A percentile compares a stretch with the other conserved stretches of the same genome.
phyloP scores from a whole-genome alignment of 2,329 filamentous ascomycete genomes.

The Karstenula rhodostoma region DNA sequence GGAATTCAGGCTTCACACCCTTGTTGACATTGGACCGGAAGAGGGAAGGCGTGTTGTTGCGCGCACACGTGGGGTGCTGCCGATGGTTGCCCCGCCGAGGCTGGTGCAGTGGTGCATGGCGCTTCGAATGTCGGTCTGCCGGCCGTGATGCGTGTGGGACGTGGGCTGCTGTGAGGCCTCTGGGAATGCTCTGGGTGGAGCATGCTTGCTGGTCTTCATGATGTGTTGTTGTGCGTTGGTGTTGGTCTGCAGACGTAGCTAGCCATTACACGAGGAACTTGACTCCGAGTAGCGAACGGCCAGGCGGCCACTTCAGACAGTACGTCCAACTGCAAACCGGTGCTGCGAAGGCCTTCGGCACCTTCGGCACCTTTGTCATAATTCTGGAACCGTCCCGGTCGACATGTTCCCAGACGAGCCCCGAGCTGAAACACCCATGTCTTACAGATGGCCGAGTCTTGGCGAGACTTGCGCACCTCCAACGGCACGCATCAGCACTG shows the following conservation, averaged over 20 bases:
- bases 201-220: background rate
- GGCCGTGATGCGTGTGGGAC: background rate
- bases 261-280: background rate
- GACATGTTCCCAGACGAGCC: background rate
- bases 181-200: background rate
- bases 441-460: conserved; percentile 11
- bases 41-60: background rate
- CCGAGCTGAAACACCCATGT: conserved; percentile 8
- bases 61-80: conserved; percentile 21
- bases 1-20: conserved; percentile 16
- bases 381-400: background rate
- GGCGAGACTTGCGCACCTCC: conserved; percentile 12
- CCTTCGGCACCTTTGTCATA: too few relatives aligned
- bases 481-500: conserved; percentile 14
- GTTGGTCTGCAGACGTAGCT: background rate
- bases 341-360: background rate
- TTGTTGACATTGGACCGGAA: conserved; percentile 22
- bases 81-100: conserved; percentile 7
- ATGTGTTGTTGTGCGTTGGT: background rate
- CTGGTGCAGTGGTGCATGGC: conserved; percentile 2
- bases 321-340: background rate
- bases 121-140: conserved; percentile 14
- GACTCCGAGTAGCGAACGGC: background rate
- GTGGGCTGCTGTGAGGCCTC: background rate
- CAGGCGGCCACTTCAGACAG: background rate